Base-by-base conservation (phyloP, 331 rosid species). In the Phaseolus coccineus region DNA sequence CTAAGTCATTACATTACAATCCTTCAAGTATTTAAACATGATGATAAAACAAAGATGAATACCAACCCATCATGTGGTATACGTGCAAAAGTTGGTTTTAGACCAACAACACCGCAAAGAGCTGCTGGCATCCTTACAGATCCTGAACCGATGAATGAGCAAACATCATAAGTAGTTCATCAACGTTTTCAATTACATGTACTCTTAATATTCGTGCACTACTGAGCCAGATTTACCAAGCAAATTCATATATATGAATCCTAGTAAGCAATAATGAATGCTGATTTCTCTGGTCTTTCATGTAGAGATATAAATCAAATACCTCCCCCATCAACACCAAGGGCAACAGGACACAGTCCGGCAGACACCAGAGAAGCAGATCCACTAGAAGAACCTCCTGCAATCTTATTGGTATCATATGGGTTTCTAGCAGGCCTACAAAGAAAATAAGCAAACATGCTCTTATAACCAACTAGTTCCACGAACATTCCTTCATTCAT, bases 241-340 rank as follows among this genome's bases (percentile, higher is more conserved):
- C 0, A 48, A 44, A 39, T 51, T 83, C 19, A 50, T 22, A 15
- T 47, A 73, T 44, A 73, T 64, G 25, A 35, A 59, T 75, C 48
- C 77, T 47, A 68, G 51, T 12, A 59, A 50, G 59, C 67, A 76
- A 76, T 4, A 76, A 69, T n/a, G 27, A 48, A 74, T 81, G 48
- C 22, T 37, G 50, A 59, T 69, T 69, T 77, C 50, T 76, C 67
- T 59, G 33, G 59, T 59, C 67, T 47, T 69, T 24, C 37, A 47
- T 66, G 68, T 25, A 14, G 31, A 46, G n/a, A 55, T 58, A 59
- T 31, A 40, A 61, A 15, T 46, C 71, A 52, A 40, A 39, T 91
- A 92, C 98, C 98, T 92, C 98, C 98, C 31, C 98, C 97, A 68
- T 94, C 98, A 81, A 95, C 98, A 55, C 98, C 98, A 58, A 95